Percentiles rank a stretch among this genome's conserved stretches.
These are phyloP conservation scores for Neurospora sp. DNA, from an alignment of 495 filamentous ascomycete species.

Conservation along the genomic window DNA sequence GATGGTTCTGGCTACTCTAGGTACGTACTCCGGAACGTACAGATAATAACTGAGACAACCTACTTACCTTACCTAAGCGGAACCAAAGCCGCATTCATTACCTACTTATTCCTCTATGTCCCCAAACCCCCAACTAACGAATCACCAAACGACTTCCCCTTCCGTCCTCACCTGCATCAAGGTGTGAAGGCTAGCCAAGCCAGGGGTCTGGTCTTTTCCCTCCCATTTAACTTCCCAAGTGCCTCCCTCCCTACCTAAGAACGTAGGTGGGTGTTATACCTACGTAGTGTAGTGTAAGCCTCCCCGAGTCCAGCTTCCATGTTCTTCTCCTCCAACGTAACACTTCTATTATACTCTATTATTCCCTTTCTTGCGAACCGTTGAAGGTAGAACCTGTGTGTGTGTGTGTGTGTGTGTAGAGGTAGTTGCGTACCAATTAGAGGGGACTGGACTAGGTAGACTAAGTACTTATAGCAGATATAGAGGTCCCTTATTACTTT, in stretches of 20 bases:
- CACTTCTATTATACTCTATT: background rate
- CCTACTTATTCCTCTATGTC: background rate
- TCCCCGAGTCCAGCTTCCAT: background rate
- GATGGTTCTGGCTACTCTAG: too few species aligned
- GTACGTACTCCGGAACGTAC: too few species aligned
- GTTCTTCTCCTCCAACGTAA: background rate
- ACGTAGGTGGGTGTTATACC: too few species aligned
- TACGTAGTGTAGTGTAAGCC: background rate
- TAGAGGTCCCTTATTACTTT: background rate
- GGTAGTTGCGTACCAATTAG: background rate
- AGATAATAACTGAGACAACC: background rate
- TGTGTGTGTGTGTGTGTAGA: background rate
- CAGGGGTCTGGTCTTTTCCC: background rate
- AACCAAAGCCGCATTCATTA: background rate
- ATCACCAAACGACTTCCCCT: background rate
- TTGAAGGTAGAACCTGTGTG: background rate
- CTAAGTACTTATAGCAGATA: background rate
- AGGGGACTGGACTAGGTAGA: background rate
- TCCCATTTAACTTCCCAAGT: background rate
- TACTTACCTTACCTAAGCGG: background rate
- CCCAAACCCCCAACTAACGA: background rate
- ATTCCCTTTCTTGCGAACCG: background rate
- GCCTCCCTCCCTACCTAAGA: background rate
- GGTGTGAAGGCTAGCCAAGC: background rate
- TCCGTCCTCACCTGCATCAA: background rate